Evolutionary conservation across 2,329 filamentous ascomycete species (phyloP).

Genomic region (Hypoxylon sp.): DNA sequence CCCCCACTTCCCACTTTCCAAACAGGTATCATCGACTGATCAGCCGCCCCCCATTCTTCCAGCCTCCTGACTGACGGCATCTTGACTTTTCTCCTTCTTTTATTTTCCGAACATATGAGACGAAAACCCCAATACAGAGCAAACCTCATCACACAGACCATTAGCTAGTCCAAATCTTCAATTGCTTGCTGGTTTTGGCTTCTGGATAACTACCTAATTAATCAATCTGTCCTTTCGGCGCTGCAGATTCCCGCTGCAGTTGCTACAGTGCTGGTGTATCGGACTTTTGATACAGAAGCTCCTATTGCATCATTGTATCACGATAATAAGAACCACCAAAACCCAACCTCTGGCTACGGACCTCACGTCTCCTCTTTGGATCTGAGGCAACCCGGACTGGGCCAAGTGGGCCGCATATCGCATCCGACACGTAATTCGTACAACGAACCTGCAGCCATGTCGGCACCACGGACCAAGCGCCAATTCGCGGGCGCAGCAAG

Average conservation of each 20-base stretch:
- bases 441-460: slow-evolving; percentile 59
- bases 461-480: slow-evolving; percentile 70
- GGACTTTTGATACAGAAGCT: neutral
- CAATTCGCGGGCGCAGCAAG: slow-evolving; percentile 72
- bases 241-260: slow-evolving; percentile 5
- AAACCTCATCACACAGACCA: neutral
- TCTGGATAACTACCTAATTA: slow-evolving; percentile 7
- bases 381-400: slow-evolving; percentile 24
- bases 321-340: slow-evolving; percentile 14
- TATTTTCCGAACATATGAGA: slow-evolving; percentile 17
- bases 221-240: neutral
- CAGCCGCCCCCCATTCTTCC: slow-evolving; percentile 28
- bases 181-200: neutral
- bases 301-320: slow-evolving; percentile 29
- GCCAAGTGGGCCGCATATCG: slow-evolving; percentile 32
- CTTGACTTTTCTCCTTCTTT: slow-evolving; percentile 14
- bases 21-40: slow-evolving; percentile 26
- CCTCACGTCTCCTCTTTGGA: slow-evolving; percentile 15
- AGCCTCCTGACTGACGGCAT: slow-evolving; percentile 18
- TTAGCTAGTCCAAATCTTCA: neutral
- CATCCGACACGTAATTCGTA: slow-evolving; percentile 34
- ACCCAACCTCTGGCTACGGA: slow-evolving; percentile 12
- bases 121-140: slow-evolving; percentile 2
- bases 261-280: neutral
- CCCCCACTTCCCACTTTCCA: slow-evolving; percentile 31